Base-by-base conservation (phyloP, 805 yeast genomes). In the Wickerhamomyces rabaulensis region DNA sequence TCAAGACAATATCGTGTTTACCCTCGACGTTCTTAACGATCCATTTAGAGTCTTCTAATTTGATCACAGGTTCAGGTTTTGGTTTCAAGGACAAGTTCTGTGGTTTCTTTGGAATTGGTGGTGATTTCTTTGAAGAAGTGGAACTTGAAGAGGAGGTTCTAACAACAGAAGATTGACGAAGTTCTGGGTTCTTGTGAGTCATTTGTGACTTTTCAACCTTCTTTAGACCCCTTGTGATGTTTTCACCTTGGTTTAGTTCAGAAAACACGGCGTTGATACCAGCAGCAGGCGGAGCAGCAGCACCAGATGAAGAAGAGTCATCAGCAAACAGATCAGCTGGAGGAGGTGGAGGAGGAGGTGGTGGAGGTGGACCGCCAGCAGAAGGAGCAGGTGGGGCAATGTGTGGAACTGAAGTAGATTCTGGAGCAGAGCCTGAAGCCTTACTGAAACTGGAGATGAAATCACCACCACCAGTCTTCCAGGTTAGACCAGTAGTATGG, bases 351-450 rank as follows among this genome's bases (percentile, higher is more conserved):
- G 96, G 95, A 2, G 97, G 97, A n/a, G 96, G 95, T 16, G 96
- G 95, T 7, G 91, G 87, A 3, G 79, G 46, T 57, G 82, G 83
- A 38, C 84, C 76, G 44, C 81, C 71, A 10, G 92, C 80, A 20
- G 95, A 86, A n/a, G 95, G 94, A 3, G 95, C 88, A 6, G 95
- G 91, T 6, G 95, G 91, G 2, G 96, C 95, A 15, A 91, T 89
- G 13, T 67, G 65, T 8, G 75, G 68, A 12, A 69, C 58, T 6
- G 69, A 55, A 25, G 65, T 55, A 2, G 69, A 49, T 12, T 68
- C 49, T 12, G 73, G 60, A 22, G 44, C 35, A 3, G 79, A 60
- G 3, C 71, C 56, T 13, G 68, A 52, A n/a, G 69, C 57, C n/a
- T 67, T 45, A 17, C 60, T 58, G 50, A 77, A 58, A n/a, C 73